phyloP scores from a whole-genome alignment of 257 asterid species.

The Solanum pennellii region DNA sequence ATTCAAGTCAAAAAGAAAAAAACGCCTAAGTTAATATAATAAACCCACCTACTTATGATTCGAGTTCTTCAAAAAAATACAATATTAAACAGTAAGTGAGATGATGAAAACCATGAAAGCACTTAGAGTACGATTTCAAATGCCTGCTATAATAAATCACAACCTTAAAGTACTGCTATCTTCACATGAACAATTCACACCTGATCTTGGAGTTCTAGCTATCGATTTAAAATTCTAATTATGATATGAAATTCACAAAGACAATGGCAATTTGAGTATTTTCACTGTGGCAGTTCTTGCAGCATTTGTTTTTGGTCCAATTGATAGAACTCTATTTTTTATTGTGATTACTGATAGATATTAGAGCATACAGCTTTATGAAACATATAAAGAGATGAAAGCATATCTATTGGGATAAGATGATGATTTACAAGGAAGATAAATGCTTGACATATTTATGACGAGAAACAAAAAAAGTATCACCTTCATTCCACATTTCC shows the following conservation, averaged over 20 bases:
- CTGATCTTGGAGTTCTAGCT: not conserved
- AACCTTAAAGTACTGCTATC: not conserved
- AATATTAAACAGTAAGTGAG: not conserved
- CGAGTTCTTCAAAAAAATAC: not conserved
- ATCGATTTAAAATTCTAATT: not conserved
- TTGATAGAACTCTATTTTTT: not conserved
- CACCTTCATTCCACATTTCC: not conserved
- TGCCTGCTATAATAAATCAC: not conserved
- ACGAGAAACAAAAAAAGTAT: not conserved
- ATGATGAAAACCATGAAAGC: not conserved
- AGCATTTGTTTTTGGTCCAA: not conserved
- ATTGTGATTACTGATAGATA: not conserved
- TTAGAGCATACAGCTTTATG: not conserved
- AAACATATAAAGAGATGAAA: not conserved
- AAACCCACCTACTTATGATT: not conserved
- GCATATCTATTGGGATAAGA: not conserved
- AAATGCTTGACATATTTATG: not conserved
- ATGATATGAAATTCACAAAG: not conserved
- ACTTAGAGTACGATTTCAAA: not conserved
- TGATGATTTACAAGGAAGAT: not conserved
- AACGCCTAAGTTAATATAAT: not conserved
- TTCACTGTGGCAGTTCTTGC: not conserved
- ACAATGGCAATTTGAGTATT: not conserved
- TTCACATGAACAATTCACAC: not conserved
- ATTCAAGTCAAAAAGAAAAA: not conserved